phyloP scores from a whole-genome alignment of 768 basidiomycete genomes.

The Trametes cinnabarina region DNA sequence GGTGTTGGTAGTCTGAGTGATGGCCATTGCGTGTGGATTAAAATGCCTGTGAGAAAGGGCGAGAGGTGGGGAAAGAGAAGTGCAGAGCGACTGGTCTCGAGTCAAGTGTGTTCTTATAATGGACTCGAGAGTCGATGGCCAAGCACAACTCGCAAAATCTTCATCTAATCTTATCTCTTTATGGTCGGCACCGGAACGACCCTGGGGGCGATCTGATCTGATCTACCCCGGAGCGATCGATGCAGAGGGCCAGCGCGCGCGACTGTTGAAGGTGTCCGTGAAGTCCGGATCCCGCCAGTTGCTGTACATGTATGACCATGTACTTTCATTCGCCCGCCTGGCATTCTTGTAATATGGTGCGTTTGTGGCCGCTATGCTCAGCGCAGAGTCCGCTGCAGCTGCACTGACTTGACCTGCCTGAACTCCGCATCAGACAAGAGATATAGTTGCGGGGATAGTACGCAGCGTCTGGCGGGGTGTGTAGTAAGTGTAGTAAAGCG shows the following conservation, averaged over 20 bases:
- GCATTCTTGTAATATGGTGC: no score
- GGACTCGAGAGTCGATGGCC: no score
- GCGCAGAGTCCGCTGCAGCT: no score
- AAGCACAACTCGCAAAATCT: neutral
- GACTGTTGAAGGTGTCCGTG: no score
- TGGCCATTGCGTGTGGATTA: neutral
- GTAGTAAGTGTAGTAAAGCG: neutral
- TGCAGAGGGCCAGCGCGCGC: no score
- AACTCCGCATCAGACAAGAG: no score
- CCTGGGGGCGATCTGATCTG: constrained; percentile 1
- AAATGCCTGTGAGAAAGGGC: neutral
- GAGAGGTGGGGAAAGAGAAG: neutral
- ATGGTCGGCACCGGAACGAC: neutral
- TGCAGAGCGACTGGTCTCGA: neutral
- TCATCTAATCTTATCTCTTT: constrained; percentile 16
- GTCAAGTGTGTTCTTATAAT: neutral
- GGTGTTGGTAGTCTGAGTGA: constrained; percentile 1
- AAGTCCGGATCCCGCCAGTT: no score
- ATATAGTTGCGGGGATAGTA: neutral
- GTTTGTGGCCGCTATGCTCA: no score
- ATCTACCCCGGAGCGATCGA: neutral
- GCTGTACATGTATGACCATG: no score
- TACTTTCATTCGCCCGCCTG: no score
- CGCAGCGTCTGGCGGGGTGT: neutral
- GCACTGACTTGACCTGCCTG: no score